Percentiles rank a stretch among this genome's conserved stretches.
These are phyloP conservation scores for Breviolum minutum DNA, from an alignment of 73 alveolate species.

Conservation along the genomic window DNA sequence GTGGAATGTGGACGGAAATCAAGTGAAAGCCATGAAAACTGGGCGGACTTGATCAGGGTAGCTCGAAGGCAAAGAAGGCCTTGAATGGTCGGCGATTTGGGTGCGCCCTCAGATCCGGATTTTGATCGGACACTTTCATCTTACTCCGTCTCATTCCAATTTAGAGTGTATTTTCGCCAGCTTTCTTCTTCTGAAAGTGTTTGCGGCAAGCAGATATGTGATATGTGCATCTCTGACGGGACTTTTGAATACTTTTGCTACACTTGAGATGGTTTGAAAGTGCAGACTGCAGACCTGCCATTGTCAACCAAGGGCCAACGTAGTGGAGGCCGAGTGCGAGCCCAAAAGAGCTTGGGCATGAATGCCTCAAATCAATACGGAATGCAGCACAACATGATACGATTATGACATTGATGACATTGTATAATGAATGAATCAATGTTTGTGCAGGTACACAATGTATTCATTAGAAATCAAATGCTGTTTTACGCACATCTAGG, in stretches of 20 bases:
- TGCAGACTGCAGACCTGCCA: background rate
- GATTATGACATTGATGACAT: background rate
- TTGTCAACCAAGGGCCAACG: constrained; percentile 60
- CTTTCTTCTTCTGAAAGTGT: no score
- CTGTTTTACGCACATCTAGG: background rate
- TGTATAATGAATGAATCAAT: background rate
- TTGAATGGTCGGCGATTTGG: constrained; percentile 86
- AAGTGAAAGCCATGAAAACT: background rate
- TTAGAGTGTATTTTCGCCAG: no score
- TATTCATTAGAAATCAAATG: background rate
- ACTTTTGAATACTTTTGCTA: background rate
- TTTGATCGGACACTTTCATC: no score
- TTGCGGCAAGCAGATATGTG: background rate
- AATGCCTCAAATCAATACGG: background rate
- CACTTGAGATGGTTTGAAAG: no score
- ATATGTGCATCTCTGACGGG: background rate
- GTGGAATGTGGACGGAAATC: background rate
- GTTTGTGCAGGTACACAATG: background rate
- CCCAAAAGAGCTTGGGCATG: background rate
- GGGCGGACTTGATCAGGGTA: constrained; percentile 20
- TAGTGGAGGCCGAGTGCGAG: constrained; percentile 70
- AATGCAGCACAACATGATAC: background rate
- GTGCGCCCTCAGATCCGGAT: constrained; percentile 29
- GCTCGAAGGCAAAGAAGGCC: constrained; percentile 94
- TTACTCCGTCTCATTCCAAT: no score